Evolutionary conservation across 805 yeast genomes (phyloP).

Genomic region (Jamesozyma jinghongensis): DNA sequence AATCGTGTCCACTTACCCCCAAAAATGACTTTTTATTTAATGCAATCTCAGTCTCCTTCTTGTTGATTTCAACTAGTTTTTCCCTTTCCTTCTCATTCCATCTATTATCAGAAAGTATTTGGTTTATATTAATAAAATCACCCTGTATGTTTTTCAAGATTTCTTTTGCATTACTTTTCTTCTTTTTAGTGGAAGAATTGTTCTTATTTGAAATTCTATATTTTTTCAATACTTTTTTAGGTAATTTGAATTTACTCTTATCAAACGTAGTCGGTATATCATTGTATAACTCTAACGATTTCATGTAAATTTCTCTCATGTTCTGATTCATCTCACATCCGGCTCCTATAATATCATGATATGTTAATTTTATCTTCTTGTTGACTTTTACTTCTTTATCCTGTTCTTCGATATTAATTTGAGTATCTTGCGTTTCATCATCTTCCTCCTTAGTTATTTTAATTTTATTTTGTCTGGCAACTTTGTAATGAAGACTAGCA

Average conservation of each 20-base stretch:
- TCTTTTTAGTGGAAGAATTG: slow-evolving; percentile 1
- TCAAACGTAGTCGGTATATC: slow-evolving; percentile 23
- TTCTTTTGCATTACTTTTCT: neutral
- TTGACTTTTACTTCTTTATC: slow-evolving; percentile 7
- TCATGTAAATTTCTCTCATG: slow-evolving; percentile 25
- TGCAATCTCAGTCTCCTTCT: slow-evolving; percentile 8
- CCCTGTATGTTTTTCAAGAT: slow-evolving; percentile 6
- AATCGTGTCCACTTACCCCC: slow-evolving; percentile 11
- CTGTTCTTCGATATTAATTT: neutral
- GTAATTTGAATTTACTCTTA: slow-evolving; percentile 18
- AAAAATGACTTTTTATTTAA: slow-evolving; percentile 16
- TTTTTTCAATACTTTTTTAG: slow-evolving; percentile 17
- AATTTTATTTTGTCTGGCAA: slow-evolving; percentile 20
- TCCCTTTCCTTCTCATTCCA: slow-evolving; percentile 13
- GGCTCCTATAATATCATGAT: slow-evolving; percentile 22
- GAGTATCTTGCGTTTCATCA: neutral
- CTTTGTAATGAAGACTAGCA: slow-evolving; percentile 19
- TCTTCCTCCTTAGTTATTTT: slow-evolving; percentile 1
- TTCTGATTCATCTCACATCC: slow-evolving; percentile 28
- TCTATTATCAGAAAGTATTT: slow-evolving; percentile 13
- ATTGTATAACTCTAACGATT: slow-evolving; percentile 24
- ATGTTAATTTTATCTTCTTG: slow-evolving; percentile 13
- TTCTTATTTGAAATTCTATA: slow-evolving; percentile 9
- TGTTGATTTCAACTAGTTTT: slow-evolving; percentile 6
- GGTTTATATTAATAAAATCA: slow-evolving; percentile 12